Conservation (phyloP, 2,329 filamentous ascomycete species). For the Stemphylium lycopersici region DNA sequence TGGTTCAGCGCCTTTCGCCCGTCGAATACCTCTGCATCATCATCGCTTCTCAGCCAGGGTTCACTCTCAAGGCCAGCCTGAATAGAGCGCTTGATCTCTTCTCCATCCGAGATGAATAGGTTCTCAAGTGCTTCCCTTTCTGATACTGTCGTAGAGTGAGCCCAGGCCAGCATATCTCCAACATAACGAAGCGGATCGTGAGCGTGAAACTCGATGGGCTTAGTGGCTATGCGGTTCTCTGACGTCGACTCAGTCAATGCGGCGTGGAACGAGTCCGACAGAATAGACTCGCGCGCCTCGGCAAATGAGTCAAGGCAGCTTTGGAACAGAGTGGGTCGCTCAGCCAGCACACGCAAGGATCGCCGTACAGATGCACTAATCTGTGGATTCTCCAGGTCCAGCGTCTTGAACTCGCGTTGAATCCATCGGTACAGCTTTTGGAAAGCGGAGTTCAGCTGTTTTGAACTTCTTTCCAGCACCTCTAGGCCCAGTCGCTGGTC, state of each 20-base stretch:
- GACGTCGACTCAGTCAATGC: constrained; percentile 78
- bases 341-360: constrained; percentile 84
- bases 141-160: constrained; percentile 90
- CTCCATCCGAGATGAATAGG: constrained; percentile 87
- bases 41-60: constrained; percentile 73
- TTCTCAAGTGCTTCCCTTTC: constrained; percentile 91
- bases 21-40: constrained; percentile 68
- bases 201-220: constrained; percentile 92
- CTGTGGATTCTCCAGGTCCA: constrained; percentile 93
- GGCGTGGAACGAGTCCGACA: constrained; percentile 87
- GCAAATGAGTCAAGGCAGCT: constrained; percentile 93
- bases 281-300: constrained; percentile 82
- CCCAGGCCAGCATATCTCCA: constrained; percentile 97
- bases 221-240: constrained; percentile 63
- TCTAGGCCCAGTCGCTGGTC: constrained; percentile 87
- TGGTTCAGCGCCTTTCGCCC: constrained; percentile 81
- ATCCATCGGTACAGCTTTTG: constrained; percentile 97
- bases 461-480: constrained; percentile 88
- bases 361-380: constrained; percentile 84
- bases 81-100: constrained; percentile 83
- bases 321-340: constrained; percentile 88
- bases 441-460: constrained; percentile 84
- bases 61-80: constrained; percentile 81
- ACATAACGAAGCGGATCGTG: constrained; percentile 92
- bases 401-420: constrained; percentile 86